Conservation (phyloP, 805 yeast species). For the Barnettozyma populi region DNA sequence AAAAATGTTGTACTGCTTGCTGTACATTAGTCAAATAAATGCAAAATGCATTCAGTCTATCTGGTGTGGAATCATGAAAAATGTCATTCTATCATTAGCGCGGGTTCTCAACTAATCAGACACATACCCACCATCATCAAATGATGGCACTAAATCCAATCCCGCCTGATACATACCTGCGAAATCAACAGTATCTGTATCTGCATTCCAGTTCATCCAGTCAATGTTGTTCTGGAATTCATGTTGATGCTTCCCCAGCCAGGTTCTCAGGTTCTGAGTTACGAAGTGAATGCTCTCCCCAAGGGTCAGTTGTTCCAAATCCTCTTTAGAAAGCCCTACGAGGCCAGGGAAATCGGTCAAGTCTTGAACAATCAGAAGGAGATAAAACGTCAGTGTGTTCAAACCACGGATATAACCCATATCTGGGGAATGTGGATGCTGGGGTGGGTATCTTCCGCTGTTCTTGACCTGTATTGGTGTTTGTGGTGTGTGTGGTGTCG, state of each 20-base stretch:
- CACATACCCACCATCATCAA: conserved; percentile 23
- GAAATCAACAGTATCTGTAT: conserved; percentile 22
- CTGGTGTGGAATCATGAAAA: not conserved
- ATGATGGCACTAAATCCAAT: conserved; percentile 20
- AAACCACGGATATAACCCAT: conserved; percentile 83
- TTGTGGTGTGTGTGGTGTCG: not conserved
- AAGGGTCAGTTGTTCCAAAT: not conserved
- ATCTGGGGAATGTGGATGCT: conserved; percentile 59
- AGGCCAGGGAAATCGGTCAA: conserved; percentile 30
- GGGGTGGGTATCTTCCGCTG: conserved; percentile 61
- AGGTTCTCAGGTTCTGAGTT: not conserved
- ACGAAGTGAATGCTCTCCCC: not conserved
- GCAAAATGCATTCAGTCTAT: not conserved
- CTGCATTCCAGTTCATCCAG: conserved; percentile 12
- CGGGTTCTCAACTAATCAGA: conserved; percentile 15
- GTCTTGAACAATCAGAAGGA: conserved; percentile 51
- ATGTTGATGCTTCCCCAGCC: not conserved
- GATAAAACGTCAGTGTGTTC: conserved; percentile 62
- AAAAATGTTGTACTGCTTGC: not conserved
- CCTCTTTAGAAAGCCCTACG: not conserved
- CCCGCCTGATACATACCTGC: conserved; percentile 23
- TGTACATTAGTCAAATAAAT: too few relatives aligned
- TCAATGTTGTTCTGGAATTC: conserved; percentile 3
- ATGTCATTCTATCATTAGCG: conserved; percentile 2
- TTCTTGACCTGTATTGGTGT: not conserved